Evolutionary conservation across 805 yeast genomes (phyloP), one percentile per base, ranked within the genome.

Genomic region (Kurtzmaniella cleridarum): DNA sequence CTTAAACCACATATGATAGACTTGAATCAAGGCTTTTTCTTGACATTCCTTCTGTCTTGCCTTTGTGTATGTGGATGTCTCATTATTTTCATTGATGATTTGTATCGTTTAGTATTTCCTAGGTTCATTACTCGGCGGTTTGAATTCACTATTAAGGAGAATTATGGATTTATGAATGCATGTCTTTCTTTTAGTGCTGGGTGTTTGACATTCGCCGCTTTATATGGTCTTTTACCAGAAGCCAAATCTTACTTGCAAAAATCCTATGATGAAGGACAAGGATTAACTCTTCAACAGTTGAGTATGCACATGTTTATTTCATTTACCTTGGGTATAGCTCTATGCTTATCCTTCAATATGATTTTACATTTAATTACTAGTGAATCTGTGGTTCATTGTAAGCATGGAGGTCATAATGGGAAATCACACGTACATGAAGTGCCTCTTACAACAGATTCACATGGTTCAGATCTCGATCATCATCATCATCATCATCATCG

Each of bases 361-460:
- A 28, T 82, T 1, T 77, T 93, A 4, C 96, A 90, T 58, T 57
- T 77, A 27, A 59, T 80, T 38, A 86, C 97, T 0, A 78, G 91
- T 36, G 86, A 86, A 55, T 80, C 90, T 26, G 75, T 90, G 27
- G 84, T 90, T 0, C 96, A 89, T 54, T 89, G 96, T 60, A 83
- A 78, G 12, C 96, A 89, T 51, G 78, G 67, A 10, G 72, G 62
- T 10, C 59, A 52, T 24, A 57, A 51, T 17, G 58, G 50, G n/a
- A 48, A 45, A 12, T 48, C 46, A 16, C 46, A 38, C 17, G 24
- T 20, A 20, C 24, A 20, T 20, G 34, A 45, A 32, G 39, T 39
- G 30, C 50, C 41, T 40, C 36, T 34, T 26, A 51, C 54, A 35
- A 44, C 46, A 6, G 41, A 35, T 11, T 46, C 41, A 36, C 24